Evolutionary conservation across 768 basidiomycete genomes (phyloP).

Genomic region (Boletus rubescentipes): DNA sequence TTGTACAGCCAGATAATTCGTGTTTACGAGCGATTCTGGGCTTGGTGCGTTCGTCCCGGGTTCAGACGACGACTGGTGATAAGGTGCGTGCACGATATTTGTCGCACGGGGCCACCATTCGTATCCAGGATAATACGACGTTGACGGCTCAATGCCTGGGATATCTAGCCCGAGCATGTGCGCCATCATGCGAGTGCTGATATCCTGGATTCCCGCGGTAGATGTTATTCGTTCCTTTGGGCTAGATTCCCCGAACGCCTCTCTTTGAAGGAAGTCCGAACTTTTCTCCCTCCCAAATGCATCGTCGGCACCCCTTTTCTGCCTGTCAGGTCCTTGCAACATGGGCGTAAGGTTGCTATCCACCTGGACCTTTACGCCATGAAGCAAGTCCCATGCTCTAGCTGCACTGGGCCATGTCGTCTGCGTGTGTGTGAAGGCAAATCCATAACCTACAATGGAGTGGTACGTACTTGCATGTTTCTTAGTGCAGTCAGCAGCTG

Average conservation of each 20-base stretch:
- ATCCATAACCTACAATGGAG: neutral
- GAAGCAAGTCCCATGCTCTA: conserved; percentile 63
- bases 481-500: conserved; percentile 63
- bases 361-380: conserved; percentile 61
- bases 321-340: conserved; percentile 41
- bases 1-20: conserved; percentile 20
- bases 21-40: conserved; percentile 8
- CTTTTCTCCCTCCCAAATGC: conserved; percentile 60
- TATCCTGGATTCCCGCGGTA: conserved; percentile 53
- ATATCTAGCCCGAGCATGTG: conserved; percentile 70
- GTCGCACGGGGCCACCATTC: conserved; percentile 62
- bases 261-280: conserved; percentile 44
- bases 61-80: conserved; percentile 16
- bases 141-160: conserved; percentile 54
- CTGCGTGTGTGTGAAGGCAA: conserved; percentile 34
- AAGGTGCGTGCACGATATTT: conserved; percentile 10
- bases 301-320: conserved; percentile 59
- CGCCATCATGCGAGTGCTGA: conserved; percentile 66
- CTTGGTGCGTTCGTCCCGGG: neutral
- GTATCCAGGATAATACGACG: conserved; percentile 53
- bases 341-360: conserved; percentile 39
- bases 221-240: conserved; percentile 26
- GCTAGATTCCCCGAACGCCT: conserved; percentile 33
- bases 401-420: conserved; percentile 70
- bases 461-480: conserved; percentile 59